Percentiles rank a stretch among this genome's conserved stretches.
Conservation (phyloP, 1,139 yeast genomes). For the Blastobotrys persicus region DNA sequence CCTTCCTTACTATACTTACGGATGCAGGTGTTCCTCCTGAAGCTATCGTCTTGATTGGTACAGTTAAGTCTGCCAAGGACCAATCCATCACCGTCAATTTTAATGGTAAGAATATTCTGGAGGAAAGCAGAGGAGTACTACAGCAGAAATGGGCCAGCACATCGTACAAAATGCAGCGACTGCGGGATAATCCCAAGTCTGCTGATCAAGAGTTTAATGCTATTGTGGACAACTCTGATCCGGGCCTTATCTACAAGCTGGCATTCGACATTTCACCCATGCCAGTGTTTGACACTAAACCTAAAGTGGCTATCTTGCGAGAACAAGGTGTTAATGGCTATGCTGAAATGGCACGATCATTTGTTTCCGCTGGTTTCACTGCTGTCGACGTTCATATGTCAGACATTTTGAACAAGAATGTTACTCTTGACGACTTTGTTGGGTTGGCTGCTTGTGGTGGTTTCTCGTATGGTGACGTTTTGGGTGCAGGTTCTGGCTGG, state of each 20-base stretch:
- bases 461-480: constrained; percentile 97
- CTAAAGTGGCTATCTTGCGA: constrained; percentile 93
- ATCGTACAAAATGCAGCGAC: constrained; percentile 82
- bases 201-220: constrained; percentile 82
- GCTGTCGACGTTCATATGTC: constrained; percentile 96
- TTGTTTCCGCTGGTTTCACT: constrained; percentile 92
- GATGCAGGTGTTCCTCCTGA: constrained; percentile 57
- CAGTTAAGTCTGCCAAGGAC: constrained; percentile 50
- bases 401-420: constrained; percentile 74
- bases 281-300: constrained; percentile 47
- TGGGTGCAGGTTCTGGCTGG: constrained; percentile 99
- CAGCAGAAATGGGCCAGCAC: constrained; percentile 88
- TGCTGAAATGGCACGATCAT: constrained; percentile 98
- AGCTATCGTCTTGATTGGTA: constrained; percentile 63
- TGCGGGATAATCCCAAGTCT: constrained; percentile 90
- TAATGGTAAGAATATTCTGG: constrained; percentile 49
- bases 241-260: constrained; percentile 82
- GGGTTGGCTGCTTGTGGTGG: constrained; percentile 99
- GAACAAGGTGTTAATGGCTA: constrained; percentile 99
- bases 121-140: constrained; percentile 61
- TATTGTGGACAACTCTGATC: constrained; percentile 77
- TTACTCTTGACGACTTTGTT: constrained; percentile 73
- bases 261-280: constrained; percentile 50
- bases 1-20: constrained; percentile 55
- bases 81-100: constrained; percentile 53